Evolutionary conservation across 352 stramenopile genomes (phyloP), one percentile per base, ranked within the genome.

Genomic region (Pythium utonaiense): DNA sequence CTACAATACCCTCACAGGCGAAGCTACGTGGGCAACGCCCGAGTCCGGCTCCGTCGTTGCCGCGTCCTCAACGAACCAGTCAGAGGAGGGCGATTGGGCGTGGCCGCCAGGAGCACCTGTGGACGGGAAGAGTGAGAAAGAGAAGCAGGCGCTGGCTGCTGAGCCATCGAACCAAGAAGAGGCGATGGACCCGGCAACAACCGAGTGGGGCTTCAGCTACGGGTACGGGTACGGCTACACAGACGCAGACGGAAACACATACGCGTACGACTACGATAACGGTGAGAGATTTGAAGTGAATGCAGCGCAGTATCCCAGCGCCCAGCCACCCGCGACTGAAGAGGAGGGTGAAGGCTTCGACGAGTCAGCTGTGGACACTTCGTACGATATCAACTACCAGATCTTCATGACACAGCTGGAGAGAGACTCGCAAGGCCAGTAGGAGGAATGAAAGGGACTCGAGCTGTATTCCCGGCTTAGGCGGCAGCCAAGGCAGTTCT

Each of bases 311-410:
- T 45, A 45, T 27, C 54, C 66, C 25, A 52, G 58, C 62, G 34
- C 28, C 6, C 40, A 24, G 36, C 33, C n/a, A 59, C 9, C 54
- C 9, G 38, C 38, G 0, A 51, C 16, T 16, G n/a, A 22, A 31
- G 17, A 21, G 3, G 24, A 24, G 13, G 17, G 16, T 0, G 47
- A 59, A 60, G 62, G 50, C 14, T 64, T 59, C 31, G 62, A 76
- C 33, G 56, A 71, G 10, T 57, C 63, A 1, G 52, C 58, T 0
- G 72, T 83, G 30, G 77, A 89, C 53, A 80, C 75, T 2, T 70
- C 75, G 40, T 89, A 89, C 68, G 69, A 84, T 49, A 74, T 82
- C 62, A 77, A 89, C 70, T 89, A 89, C 66, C 74, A 86, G 36
- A 89, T 89, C 67, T 86, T 75, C 57, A 57, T 89, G 41, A 89